Base-by-base conservation (phyloP, 805 yeast genomes). In the Candida oleophila region DNA sequence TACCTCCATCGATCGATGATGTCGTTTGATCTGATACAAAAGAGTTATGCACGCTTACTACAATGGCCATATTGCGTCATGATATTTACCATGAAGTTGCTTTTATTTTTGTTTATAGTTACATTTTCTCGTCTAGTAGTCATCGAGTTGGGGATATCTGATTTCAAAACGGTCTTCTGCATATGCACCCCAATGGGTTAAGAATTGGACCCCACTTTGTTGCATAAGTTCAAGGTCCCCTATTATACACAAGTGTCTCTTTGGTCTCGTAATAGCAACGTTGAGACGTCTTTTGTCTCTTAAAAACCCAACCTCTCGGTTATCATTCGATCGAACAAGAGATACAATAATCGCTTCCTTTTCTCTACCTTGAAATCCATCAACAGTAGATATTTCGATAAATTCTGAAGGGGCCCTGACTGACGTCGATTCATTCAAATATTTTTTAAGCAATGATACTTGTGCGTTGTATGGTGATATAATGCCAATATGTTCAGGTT, bases 321-420 rank as follows among this genome's bases (percentile, higher is more conserved):
- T 56, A 18, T 78, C 83, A 61, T 92, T 92, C 35, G 94, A 85
- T 52, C 99, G 73, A 2, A 92, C 97, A 45, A 92, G 64, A 1
- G 94, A 77, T 11, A 94, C 67, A 1, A 92, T 75, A 4, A 92
- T 89, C 0, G 83, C 85, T 55, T 91, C 95, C 62, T 92, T 94
- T 60, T 92, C 99, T 50, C 97, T 73, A 1, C 99, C 99, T 69
- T 92, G 99, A 58, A 92, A 94, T 1, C 97, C 97, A 67, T 92
- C 99, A 3, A 92, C 92, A 0, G 97, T 89, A 3, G 96, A 81
- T 0, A 91, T 79, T 59, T 92, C 98, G 4, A 92, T 68, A 2
- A 50, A 59, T 14, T 45, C 54, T 12, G 30, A 38, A 8, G 32
- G 42, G n/a, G 46, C 47, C 1, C 48, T 50, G 42, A 66, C 68